Evolutionary conservation across 2,329 filamentous ascomycete genomes (phyloP).

Genomic region (Aspergillus ibericus): DNA sequence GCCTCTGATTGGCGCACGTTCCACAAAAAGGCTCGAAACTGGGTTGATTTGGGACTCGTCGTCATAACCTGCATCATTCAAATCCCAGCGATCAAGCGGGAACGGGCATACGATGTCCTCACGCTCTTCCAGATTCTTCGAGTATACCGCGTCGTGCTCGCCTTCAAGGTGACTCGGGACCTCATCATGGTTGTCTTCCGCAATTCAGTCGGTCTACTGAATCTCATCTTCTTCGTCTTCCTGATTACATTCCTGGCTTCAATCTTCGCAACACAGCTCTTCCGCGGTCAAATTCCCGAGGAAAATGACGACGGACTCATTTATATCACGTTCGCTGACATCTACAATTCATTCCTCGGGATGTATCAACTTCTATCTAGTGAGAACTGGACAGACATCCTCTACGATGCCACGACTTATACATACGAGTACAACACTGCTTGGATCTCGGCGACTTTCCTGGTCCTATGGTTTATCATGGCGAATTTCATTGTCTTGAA

Average conservation of each 20-base stretch:
- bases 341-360: slow-evolving; percentile 93
- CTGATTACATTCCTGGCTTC: slow-evolving; percentile 90
- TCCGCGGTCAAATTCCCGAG: slow-evolving; percentile 77
- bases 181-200: slow-evolving; percentile 84
- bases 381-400: slow-evolving; percentile 88
- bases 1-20: slow-evolving; percentile 78
- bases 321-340: slow-evolving; percentile 77
- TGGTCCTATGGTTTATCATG: slow-evolving; percentile 94
- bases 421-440: slow-evolving; percentile 67
- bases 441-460: slow-evolving; percentile 89
- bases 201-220: slow-evolving; percentile 87
- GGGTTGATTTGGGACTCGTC: slow-evolving; percentile 77
- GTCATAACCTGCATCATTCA: slow-evolving; percentile 82
- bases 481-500: slow-evolving; percentile 95
- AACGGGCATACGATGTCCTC: slow-evolving; percentile 78
- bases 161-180: slow-evolving; percentile 80
- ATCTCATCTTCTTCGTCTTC: slow-evolving; percentile 95
- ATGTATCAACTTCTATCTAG: slow-evolving; percentile 98
- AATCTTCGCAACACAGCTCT: slow-evolving; percentile 90
- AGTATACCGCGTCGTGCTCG: slow-evolving; percentile 87
- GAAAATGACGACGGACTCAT: slow-evolving; percentile 63
- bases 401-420: slow-evolving; percentile 77
- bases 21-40: slow-evolving; percentile 69
- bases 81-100: slow-evolving; percentile 73
- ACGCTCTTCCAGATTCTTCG: slow-evolving; percentile 91